Evolutionary conservation across 2,329 filamentous ascomycete genomes (phyloP).

Genomic region (Stachybotrys chlorohalonatus): DNA sequence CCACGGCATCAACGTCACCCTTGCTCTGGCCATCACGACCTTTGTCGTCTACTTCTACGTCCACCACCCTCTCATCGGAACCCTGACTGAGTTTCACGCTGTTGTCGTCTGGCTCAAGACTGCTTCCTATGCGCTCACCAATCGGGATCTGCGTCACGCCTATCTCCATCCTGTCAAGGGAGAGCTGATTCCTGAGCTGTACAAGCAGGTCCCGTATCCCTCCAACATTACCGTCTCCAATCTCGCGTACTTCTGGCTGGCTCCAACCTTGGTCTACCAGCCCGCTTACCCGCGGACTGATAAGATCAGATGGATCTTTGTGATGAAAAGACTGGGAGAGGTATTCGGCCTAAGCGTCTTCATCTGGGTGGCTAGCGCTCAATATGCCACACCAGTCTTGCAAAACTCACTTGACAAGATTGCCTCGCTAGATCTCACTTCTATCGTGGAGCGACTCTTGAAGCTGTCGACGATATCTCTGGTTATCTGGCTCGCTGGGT

Average conservation of each 20-base stretch:
- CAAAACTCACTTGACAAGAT: slow-evolving; percentile 87
- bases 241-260: slow-evolving; percentile 95
- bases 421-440: slow-evolving; percentile 65
- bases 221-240: slow-evolving; percentile 83
- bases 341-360: slow-evolving; percentile 70
- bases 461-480: slow-evolving; percentile 94
- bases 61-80: slow-evolving; percentile 88
- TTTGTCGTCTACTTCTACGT: slow-evolving; percentile 84
- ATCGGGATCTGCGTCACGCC: slow-evolving; percentile 86
- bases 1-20: slow-evolving; percentile 74
- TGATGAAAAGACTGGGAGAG: slow-evolving; percentile 73
- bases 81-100: slow-evolving; percentile 80
- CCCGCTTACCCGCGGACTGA: slow-evolving; percentile 85
- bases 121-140: slow-evolving; percentile 92
- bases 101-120: slow-evolving; percentile 96
- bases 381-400: slow-evolving; percentile 86
- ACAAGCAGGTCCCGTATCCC: slow-evolving; percentile 77
- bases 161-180: slow-evolving; percentile 67
- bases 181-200: slow-evolving; percentile 71
- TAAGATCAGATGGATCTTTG: slow-evolving; percentile 78
- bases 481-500: slow-evolving; percentile 94
- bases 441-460: slow-evolving; percentile 81
- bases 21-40: slow-evolving; percentile 73
- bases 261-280: slow-evolving; percentile 92
- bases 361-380: slow-evolving; percentile 90